Evolutionary conservation across 768 basidiomycete species (phyloP).

Genomic region (Chalciporus sphaerocephalus): DNA sequence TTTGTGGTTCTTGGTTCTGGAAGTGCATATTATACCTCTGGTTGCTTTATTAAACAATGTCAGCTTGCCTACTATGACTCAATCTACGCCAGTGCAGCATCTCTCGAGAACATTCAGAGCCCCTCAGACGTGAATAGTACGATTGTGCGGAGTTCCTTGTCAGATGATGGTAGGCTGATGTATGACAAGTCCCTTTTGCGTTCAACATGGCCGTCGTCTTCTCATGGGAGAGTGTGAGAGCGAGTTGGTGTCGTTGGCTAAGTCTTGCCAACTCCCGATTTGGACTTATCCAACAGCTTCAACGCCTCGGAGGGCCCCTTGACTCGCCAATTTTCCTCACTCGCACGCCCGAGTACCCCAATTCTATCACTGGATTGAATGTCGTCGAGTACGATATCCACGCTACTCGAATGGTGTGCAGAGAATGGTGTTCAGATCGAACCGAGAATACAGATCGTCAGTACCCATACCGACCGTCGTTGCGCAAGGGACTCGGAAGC

Average conservation of each 20-base stretch:
- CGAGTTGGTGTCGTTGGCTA: slow-evolving; percentile 1
- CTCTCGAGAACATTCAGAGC: neutral
- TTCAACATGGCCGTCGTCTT: too few relatives aligned
- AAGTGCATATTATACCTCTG: neutral
- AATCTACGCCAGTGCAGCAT: neutral
- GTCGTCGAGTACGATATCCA: slow-evolving; percentile 13
- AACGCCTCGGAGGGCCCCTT: slow-evolving; percentile 18
- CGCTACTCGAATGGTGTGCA: slow-evolving; percentile 47
- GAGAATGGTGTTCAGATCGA: slow-evolving; percentile 46
- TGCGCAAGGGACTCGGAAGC: slow-evolving; percentile 1
- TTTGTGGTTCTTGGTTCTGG: slow-evolving; percentile 6
- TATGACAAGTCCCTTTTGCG: too few relatives aligned
- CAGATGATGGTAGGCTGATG: neutral
- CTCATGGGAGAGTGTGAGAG: neutral
- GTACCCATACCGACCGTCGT: slow-evolving; percentile 1
- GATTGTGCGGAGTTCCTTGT: neutral
- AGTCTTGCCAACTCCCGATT: slow-evolving; percentile 23
- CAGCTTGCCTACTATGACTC: neutral
- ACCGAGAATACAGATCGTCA: slow-evolving; percentile 36
- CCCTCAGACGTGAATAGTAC: slow-evolving; percentile 2
- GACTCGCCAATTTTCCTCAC: neutral
- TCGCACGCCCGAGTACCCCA: neutral
- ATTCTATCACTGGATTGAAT: slow-evolving; percentile 12
- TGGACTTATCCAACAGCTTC: slow-evolving; percentile 15
- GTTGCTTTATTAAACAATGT: slow-evolving; percentile 4